Percentiles rank a stretch among this genome's conserved stretches.
Conservation (phyloP, 1,139 yeast genomes). For the Tardiomyces blankii region DNA sequence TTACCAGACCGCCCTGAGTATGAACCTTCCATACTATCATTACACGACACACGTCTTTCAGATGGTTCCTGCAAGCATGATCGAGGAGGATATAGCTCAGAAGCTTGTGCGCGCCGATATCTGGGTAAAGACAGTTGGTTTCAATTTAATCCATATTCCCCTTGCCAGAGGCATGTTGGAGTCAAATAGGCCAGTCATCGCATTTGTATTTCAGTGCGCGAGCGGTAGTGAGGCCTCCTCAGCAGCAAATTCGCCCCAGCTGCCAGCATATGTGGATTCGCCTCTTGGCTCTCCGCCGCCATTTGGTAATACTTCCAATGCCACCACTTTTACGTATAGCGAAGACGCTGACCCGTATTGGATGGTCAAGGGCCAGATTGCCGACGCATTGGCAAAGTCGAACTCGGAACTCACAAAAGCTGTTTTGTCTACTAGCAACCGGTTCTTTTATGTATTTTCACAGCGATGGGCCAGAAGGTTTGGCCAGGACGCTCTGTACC, state of each 20-base stretch:
- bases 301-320: conserved; percentile 32
- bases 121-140: background rate
- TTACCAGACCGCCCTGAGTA: background rate
- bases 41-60: background rate
- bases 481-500: background rate
- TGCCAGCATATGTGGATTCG: too few species aligned
- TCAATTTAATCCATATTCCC: background rate
- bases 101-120: background rate
- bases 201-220: background rate
- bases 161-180: background rate
- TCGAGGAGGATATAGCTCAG: background rate
- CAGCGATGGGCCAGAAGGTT: background rate
- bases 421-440: background rate
- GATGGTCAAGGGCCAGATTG: background rate
- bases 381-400: background rate
- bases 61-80: background rate
- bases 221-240: background rate
- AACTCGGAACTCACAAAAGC: background rate
- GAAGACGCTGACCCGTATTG: background rate
- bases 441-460: background rate
- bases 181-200: background rate
- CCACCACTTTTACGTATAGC: too few species aligned
- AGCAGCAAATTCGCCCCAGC: too few species aligned
- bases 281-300: conserved; percentile 33
- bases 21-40: background rate